phyloP scores from a whole-genome alignment of 2,329 filamentous ascomycete genomes.

The Diaporthe nobilis region DNA sequence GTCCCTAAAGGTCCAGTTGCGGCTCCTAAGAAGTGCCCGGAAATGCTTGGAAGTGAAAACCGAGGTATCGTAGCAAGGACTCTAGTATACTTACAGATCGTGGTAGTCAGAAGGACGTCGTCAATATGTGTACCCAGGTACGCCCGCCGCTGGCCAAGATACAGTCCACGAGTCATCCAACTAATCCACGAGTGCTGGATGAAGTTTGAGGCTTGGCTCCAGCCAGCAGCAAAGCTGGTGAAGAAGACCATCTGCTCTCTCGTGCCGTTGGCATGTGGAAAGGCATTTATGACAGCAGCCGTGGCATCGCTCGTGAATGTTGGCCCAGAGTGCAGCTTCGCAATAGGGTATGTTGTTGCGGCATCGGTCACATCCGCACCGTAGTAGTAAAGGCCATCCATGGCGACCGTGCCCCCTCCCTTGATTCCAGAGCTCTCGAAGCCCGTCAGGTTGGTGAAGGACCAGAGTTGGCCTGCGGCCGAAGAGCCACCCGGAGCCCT shows the following conservation, averaged over 20 bases:
- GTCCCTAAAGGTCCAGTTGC: too few relatives aligned
- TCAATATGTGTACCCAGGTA: slow-evolving; percentile 21
- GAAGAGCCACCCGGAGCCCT: slow-evolving; percentile 15
- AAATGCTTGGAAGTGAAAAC: neutral
- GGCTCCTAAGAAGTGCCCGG: neutral
- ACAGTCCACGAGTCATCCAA: slow-evolving; percentile 10
- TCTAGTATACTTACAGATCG: neutral
- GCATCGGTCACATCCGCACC: slow-evolving; percentile 6
- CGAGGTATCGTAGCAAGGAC: rapidly evolving
- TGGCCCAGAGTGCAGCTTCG: slow-evolving; percentile 1
- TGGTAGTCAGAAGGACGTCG: neutral
- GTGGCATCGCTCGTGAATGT: slow-evolving; percentile 17
- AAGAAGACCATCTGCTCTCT: slow-evolving; percentile 24
- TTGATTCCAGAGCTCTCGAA: slow-evolving; percentile 18
- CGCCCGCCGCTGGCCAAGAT: slow-evolving; percentile 12
- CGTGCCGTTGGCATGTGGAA: neutral
- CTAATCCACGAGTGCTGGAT: slow-evolving; percentile 18
- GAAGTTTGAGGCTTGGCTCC: slow-evolving; percentile 3
- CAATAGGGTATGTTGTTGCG: neutral
- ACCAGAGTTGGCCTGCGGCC: neutral
- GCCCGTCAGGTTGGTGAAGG: slow-evolving; percentile 1
- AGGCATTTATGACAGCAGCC: slow-evolving; percentile 3
- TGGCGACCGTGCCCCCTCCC: neutral
- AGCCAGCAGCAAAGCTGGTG: slow-evolving; percentile 12
- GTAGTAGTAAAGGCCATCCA: slow-evolving; percentile 20